Conservation (phyloP, 306 rosid genomes). For the Fragaria iinumae region DNA sequence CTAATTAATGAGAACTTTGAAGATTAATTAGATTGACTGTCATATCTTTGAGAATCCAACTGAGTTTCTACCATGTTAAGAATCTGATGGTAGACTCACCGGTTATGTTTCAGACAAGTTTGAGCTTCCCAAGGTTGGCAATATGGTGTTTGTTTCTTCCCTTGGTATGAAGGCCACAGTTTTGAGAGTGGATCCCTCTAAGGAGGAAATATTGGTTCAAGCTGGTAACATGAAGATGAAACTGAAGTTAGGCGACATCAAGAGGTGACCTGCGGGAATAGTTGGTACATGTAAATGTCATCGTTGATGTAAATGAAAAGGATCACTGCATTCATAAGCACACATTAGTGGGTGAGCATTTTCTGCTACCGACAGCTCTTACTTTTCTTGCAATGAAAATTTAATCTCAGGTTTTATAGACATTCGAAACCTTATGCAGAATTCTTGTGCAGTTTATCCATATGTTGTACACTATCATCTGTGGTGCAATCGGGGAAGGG, state of each 20-base stretch:
- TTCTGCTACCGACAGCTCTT: background rate
- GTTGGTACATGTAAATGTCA: constrained; percentile 12
- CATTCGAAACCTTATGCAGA: background rate
- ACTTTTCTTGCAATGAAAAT: background rate
- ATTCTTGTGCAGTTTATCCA: background rate
- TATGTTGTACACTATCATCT: background rate
- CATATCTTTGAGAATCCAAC: background rate
- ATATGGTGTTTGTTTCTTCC: constrained; percentile 61
- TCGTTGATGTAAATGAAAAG: background rate
- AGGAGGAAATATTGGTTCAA: constrained; percentile 77
- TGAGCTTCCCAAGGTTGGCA: constrained; percentile 69
- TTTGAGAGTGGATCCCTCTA: constrained; percentile 62
- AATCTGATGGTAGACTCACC: background rate
- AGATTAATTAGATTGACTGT: background rate
- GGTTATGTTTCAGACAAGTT: constrained; percentile 47
- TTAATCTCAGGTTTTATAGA: background rate
- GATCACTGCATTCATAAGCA: background rate
- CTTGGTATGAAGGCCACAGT: constrained; percentile 67
- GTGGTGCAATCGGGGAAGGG: background rate
- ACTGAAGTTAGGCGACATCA: constrained; percentile 60
- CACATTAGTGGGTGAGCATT: constrained; percentile 8
- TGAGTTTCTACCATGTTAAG: background rate
- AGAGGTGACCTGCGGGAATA: constrained; percentile 34
- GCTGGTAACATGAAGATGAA: constrained; percentile 84
- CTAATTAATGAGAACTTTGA: background rate